Conservation (phyloP, 192 early-diverging fungal genomes). For the Mortierella claussenii region DNA sequence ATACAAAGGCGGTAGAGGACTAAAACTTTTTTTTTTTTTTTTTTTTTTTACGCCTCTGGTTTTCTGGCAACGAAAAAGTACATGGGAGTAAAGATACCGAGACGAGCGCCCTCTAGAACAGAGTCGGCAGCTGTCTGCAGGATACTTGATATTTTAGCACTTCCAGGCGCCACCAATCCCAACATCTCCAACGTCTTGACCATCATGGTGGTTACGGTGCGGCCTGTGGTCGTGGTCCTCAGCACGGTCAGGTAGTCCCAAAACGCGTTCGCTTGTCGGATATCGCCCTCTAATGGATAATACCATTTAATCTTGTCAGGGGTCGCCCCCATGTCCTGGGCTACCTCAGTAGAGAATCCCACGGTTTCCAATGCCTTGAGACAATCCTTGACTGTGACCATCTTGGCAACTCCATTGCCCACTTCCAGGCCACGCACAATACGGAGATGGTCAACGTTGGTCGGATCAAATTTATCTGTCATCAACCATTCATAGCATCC, state of each 20-base stretch:
- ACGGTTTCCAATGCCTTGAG: conserved; percentile 83
- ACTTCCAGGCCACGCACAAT: conserved; percentile 88
- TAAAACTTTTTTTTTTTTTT: too few relatives aligned
- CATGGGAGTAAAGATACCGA: conserved; percentile 95
- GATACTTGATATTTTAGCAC: conserved; percentile 83
- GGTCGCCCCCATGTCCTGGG: conserved; percentile 71
- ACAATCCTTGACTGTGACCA: conserved; percentile 78
- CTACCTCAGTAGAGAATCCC: conserved; percentile 86
- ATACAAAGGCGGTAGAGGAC: too few relatives aligned
- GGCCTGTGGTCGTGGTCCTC: conserved; percentile 67
- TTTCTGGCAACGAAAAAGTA: conserved; percentile 85
- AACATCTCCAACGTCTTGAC: conserved; percentile 83
- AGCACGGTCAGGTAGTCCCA: conserved; percentile 62
- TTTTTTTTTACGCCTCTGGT: conserved; percentile 56
- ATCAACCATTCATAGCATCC: conserved; percentile 96
- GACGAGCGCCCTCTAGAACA: conserved; percentile 81
- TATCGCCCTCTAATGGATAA: conserved; percentile 76
- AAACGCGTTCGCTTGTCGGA: conserved; percentile 57
- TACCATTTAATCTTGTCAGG: conserved; percentile 87
- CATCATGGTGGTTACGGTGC: conserved; percentile 80
- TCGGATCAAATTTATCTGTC: conserved; percentile 88
- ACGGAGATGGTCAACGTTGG: conserved; percentile 74
- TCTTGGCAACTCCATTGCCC: conserved; percentile 91
- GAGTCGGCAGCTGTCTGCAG: conserved; percentile 84
- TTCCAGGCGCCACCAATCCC: conserved; percentile 87